A percentile compares a stretch with the other conserved stretches of the same genome.
Conservation (phyloP, 2,329 filamentous ascomycete species). For the Microdochium paspali region DNA sequence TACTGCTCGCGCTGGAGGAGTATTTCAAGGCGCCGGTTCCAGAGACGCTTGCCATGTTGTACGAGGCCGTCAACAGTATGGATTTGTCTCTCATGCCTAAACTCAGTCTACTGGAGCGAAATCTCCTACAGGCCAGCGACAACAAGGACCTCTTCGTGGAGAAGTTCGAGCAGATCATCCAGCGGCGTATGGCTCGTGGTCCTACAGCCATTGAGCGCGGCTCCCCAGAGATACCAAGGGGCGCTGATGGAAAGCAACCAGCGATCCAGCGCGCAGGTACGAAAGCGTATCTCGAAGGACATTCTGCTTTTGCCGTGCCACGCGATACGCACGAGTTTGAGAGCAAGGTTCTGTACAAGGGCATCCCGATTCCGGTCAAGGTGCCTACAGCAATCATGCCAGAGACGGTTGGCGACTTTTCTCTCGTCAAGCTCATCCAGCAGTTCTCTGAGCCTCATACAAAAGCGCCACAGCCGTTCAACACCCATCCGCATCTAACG, state of each 20-base stretch:
- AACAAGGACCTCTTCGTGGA: conserved; percentile 95
- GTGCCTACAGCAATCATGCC: conserved; percentile 88
- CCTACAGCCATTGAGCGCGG: not conserved
- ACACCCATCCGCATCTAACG: conserved; percentile 82
- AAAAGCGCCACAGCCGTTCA: conserved; percentile 76
- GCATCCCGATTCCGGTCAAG: conserved; percentile 93
- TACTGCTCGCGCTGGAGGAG: conserved; percentile 85
- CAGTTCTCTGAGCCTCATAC: conserved; percentile 79
- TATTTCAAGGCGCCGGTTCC: conserved; percentile 90
- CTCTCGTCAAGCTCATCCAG: conserved; percentile 91
- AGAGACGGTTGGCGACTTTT: conserved; percentile 96
- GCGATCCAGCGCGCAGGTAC: conserved; percentile 50
- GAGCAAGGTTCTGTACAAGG: conserved; percentile 90
- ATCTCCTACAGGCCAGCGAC: conserved; percentile 81
- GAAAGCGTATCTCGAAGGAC: conserved; percentile 52
- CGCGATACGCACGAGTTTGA: conserved; percentile 97
- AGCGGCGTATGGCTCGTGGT: conserved; percentile 61
- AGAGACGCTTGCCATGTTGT: conserved; percentile 80
- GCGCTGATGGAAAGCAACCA: conserved; percentile 29
- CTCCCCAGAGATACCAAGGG: not conserved
- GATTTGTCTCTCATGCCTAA: conserved; percentile 88
- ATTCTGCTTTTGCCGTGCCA: conserved; percentile 64
- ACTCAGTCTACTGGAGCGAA: conserved; percentile 72
- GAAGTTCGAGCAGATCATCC: conserved; percentile 92
- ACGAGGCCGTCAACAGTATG: conserved; percentile 92